These are phyloP conservation scores for Chlorophyllum brunneum DNA, from an alignment of 768 basidiomycete genomes.

Conservation along the genomic window DNA sequence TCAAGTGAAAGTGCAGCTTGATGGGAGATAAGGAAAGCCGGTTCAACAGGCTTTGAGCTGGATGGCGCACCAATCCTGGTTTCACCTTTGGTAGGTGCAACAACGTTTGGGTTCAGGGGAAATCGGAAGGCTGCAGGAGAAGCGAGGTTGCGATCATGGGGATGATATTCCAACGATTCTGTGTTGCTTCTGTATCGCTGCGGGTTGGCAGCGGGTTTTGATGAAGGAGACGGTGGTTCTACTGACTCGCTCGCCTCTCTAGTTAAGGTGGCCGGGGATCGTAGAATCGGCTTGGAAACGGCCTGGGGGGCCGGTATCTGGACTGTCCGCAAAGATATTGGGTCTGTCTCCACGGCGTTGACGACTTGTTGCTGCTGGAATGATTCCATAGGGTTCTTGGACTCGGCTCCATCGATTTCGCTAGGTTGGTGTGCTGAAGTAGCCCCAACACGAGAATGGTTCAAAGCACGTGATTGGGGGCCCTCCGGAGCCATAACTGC, in stretches of 20 bases:
- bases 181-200: slow-evolving; percentile 10
- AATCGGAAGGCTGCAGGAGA: slow-evolving; percentile 42
- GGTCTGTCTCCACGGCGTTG: not conserved
- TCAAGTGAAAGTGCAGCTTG: slow-evolving; percentile 59
- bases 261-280: not conserved
- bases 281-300: not conserved
- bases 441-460: not conserved
- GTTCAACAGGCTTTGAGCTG: not conserved
- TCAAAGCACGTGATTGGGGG: not conserved
- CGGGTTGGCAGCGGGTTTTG: slow-evolving; percentile 11
- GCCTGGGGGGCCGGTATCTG: not conserved
- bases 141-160: slow-evolving; percentile 27
- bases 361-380: not conserved
- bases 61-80: not conserved
- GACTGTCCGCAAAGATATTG: not conserved
- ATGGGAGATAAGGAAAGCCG: slow-evolving; percentile 34
- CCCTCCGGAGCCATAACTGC: not conserved
- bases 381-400: not conserved
- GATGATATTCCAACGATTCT: slow-evolving; percentile 19
- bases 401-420: not conserved
- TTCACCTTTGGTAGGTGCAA: not conserved
- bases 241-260: not conserved
- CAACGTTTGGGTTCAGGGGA: slow-evolving; percentile 19
- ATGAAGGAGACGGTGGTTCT: not conserved
- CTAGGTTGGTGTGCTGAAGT: not conserved